Conservation (phyloP, 495 filamentous ascomycete genomes). For the Bryoglossum gracile region DNA sequence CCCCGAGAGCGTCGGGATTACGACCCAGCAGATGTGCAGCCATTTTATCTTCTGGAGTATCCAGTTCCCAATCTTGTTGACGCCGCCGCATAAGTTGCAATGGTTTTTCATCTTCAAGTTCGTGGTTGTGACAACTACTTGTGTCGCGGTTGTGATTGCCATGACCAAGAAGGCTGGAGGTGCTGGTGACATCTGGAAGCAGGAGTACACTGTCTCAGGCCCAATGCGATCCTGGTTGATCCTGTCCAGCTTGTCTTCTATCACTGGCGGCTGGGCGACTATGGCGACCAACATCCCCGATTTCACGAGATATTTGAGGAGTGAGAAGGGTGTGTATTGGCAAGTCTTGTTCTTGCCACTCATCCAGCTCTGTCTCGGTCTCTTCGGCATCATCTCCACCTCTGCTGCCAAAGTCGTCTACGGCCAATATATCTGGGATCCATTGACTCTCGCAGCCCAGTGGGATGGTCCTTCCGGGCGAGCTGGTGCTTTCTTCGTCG, state of each 20-base stretch:
- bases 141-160: slow-evolving; percentile 35
- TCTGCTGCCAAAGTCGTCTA: slow-evolving; percentile 47
- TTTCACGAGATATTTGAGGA: slow-evolving; percentile 51
- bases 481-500: slow-evolving; percentile 48
- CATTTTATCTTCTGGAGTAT: slow-evolving; percentile 42
- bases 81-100: slow-evolving; percentile 41
- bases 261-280: slow-evolving; percentile 38
- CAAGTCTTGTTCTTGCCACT: slow-evolving; percentile 50
- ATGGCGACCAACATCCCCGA: slow-evolving; percentile 47
- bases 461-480: slow-evolving; percentile 44
- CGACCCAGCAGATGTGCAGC: slow-evolving; percentile 40
- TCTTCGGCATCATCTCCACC: slow-evolving; percentile 44
- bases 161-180: slow-evolving; percentile 40
- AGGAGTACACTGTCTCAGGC: slow-evolving; percentile 31
- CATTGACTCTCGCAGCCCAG: slow-evolving; percentile 44
- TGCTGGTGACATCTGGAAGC: slow-evolving; percentile 37
- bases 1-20: slow-evolving; percentile 41
- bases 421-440: slow-evolving; percentile 51
- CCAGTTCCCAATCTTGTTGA: slow-evolving; percentile 42
- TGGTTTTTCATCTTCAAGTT: slow-evolving; percentile 46
- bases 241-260: slow-evolving; percentile 36
- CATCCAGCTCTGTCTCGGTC: slow-evolving; percentile 44
- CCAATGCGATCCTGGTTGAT: slow-evolving; percentile 35
- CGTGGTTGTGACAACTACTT: slow-evolving; percentile 33
- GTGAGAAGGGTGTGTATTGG: slow-evolving; percentile 43